Evolutionary conservation across 2,329 filamentous ascomycete species (phyloP).

Genomic region (Fusarium sp.): DNA sequence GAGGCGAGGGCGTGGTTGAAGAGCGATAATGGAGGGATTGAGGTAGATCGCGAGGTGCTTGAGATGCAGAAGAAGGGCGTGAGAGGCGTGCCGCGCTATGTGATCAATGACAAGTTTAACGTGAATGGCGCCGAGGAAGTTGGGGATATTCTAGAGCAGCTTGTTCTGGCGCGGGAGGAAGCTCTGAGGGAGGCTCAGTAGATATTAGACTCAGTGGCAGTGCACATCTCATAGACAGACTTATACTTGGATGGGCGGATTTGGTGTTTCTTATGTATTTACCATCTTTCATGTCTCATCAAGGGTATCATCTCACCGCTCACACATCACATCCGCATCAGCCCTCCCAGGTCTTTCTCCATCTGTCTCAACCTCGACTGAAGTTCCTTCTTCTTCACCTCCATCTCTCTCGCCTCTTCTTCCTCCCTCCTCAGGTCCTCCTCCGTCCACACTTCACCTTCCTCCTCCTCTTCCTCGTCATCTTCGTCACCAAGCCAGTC

Average conservation of each 20-base stretch:
- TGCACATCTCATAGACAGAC: background rate
- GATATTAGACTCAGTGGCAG: background rate
- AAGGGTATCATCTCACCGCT: conserved; percentile 36
- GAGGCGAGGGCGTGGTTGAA: conserved; percentile 70
- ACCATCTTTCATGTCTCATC: conserved; percentile 27
- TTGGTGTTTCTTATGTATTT: background rate
- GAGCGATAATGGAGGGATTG: conserved; percentile 67
- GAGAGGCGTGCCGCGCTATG: conserved; percentile 82
- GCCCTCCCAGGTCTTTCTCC: conserved; percentile 70
- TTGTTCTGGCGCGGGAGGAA: conserved; percentile 66
- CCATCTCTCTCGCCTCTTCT: conserved; percentile 73
- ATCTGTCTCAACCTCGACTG: conserved; percentile 68
- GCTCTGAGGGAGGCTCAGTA: conserved; percentile 10
- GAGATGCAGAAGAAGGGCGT: conserved; percentile 68
- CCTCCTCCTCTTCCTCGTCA: conserved; percentile 65
- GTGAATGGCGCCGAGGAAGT: conserved; percentile 82
- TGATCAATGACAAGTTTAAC: conserved; percentile 77
- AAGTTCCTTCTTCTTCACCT: conserved; percentile 70
- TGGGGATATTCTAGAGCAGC: conserved; percentile 75
- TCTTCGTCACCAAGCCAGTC: conserved; percentile 71
- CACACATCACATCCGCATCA: conserved; percentile 65
- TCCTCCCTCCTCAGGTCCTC: conserved; percentile 80
- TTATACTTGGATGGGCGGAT: background rate
- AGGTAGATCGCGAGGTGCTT: conserved; percentile 71
- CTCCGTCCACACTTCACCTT: conserved; percentile 71